Evolutionary conservation across 2,329 filamentous ascomycete genomes (phyloP).

Genomic region (Paecilomyces variotii): DNA sequence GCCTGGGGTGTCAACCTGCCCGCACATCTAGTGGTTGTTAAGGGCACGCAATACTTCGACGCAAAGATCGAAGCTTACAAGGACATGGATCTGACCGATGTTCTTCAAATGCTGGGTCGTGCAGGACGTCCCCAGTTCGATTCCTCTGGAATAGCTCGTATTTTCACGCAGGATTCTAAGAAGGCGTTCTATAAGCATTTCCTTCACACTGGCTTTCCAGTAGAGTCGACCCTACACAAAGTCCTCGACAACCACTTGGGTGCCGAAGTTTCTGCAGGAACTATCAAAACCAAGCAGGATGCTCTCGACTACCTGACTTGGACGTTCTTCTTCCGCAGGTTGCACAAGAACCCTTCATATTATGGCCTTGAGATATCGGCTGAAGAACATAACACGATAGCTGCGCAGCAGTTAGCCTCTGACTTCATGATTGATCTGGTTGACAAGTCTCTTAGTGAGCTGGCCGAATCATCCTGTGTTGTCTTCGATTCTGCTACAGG

Average conservation of each 20-base stretch:
- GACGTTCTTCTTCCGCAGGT: constrained; percentile 97
- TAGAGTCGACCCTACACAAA: constrained; percentile 92
- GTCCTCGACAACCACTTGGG: constrained; percentile 95
- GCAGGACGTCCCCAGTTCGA: constrained; percentile 96
- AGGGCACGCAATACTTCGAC: constrained; percentile 96
- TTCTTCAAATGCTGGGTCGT: constrained; percentile 94
- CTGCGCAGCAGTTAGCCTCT: constrained; percentile 79
- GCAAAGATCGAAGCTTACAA: constrained; percentile 96
- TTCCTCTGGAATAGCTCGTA: constrained; percentile 87
- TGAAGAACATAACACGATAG: constrained; percentile 81
- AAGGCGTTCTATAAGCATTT: constrained; percentile 99
- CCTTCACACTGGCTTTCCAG: constrained; percentile 92
- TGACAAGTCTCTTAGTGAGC: constrained; percentile 71
- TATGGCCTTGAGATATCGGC: constrained; percentile 91
- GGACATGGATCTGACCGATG: constrained; percentile 98
- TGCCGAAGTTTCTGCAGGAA: constrained; percentile 88
- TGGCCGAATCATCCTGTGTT: constrained; percentile 78
- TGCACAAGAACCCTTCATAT: constrained; percentile 98
- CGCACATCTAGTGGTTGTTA: constrained; percentile 93
- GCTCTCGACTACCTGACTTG: constrained; percentile 95
- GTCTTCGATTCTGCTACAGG: constrained; percentile 70
- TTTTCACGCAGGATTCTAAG: constrained; percentile 95
- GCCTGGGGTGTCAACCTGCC: constrained; percentile 98
- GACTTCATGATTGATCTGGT: constrained; percentile 94
- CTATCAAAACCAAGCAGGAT: constrained; percentile 89